Evolutionary conservation across 805 yeast species (phyloP), one percentile per base, ranked within the genome.

Genomic region (Candida arabinofermentans): DNA sequence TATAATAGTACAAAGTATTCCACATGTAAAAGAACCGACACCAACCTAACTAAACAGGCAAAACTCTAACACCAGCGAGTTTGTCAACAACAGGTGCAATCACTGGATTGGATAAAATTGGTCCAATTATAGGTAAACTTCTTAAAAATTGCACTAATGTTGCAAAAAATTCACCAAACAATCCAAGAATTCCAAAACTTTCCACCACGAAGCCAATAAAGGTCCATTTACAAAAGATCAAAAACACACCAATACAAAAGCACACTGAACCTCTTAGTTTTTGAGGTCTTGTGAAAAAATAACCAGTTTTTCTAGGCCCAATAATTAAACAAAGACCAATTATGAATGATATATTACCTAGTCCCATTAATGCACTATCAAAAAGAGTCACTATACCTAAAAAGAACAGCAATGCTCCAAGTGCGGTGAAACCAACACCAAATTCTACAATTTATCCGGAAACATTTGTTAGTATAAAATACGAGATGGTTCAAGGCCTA

Each of bases 341-440:
- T 8, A 86, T 66, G 55, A 87, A 85, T 36, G 88, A 59, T 10
- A 83, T 75, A 61, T 93, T 91, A 14, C 98, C 98, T 58, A 93
- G 73, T 1, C 97, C 96, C 46, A 91, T 71, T 27, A 91, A 70
- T 0, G 95, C 90, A 8, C 95, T 72, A 59, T 93, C 97, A 58
- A 93, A 93, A 49, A 91, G 79, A 14, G 96, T 77, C 55, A 89
- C 54, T 24, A 91, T 74, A 6, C 99, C 99, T 17, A 91, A 68
- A 4, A 86, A 56, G 62, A 93, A 85, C 58, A 88, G 82, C 21
- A 85, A 57, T 37, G 83, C 75, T 8, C 95, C 96, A 26, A 83
- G 85, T 14, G 95, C 89, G 4, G 96, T 86, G 71, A 89, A 83
- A 2, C 87, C 96, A 16, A 87, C 96, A 27, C 98, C 98, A 56